Base-by-base conservation (phyloP, 768 basidiomycete genomes). In the Boletus subparvulus region DNA sequence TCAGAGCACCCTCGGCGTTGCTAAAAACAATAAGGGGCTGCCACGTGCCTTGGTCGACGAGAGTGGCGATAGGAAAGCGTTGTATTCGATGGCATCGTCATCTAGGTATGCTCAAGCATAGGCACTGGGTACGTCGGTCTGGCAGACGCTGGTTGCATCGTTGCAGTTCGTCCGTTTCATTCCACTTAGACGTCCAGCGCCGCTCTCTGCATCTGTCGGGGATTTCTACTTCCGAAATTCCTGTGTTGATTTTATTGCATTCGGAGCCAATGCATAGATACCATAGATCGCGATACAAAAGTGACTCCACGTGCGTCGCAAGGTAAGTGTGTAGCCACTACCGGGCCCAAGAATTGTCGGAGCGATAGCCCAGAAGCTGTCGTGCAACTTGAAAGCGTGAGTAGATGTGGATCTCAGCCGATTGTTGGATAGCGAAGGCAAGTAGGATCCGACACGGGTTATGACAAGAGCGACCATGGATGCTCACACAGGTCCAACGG, bases 1-100 rank as follows among this genome's bases (percentile, higher is more conserved):
- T 79, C 56, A 84, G 81, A 37, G 62, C 33, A 10, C 86, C 86
- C 1, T 62, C 54, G 16, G 72, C 70, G 9, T 73, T 90, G 43
- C 74, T 89, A 41, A 71, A 69, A 47, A 82, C 44, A 71, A 82
- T 50, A 72, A 72, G n/a, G 81, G 85, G 6, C 69, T 73, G 54
- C 71, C 86, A 45, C 77, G 80, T 47, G 68, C 81, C 6, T 68
- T 87, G 43, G 83, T 87, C 0, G 80, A 86, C 42, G 80, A 80
- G 57, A 84, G 82, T 52, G 78, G 75, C 4, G 84, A 86, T 60
- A 80, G 73, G 56, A 77, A 78, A 10, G 65, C 61, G 10, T 61
- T 87, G 32, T 78, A 80, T 56, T 76, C 69, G 2, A 80, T 80
- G 75, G 52, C 54, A 0, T 54, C 52, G 9, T 37, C 44, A 24